Conservation (phyloP, 2,329 filamentous ascomycete genomes). For the Penicillium paneum region DNA sequence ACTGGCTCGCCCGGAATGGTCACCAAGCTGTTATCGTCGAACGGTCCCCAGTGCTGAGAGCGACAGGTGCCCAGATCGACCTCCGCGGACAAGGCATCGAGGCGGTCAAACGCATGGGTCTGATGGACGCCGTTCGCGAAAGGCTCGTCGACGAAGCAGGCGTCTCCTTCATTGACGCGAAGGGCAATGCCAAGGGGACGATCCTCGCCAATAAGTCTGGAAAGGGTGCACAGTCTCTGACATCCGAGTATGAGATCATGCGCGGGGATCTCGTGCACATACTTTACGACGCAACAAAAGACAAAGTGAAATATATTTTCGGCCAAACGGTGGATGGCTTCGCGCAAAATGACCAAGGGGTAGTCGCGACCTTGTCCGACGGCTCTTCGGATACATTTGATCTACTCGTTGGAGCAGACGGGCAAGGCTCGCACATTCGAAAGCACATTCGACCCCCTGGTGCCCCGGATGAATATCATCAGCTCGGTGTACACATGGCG, state of each 20-base stretch:
- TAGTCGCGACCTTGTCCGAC: conserved; percentile 45
- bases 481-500: conserved; percentile 23
- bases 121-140: conserved; percentile 43
- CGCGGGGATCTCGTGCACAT: conserved; percentile 54
- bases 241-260: conserved; percentile 60
- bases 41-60: conserved; percentile 42
- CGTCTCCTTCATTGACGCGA: conserved; percentile 44
- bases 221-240: conserved; percentile 47
- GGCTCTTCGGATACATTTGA: conserved; percentile 48
- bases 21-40: conserved; percentile 44
- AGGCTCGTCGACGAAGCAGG: conserved; percentile 49
- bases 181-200: conserved; percentile 40
- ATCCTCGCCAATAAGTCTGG: conserved; percentile 43
- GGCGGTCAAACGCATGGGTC: conserved; percentile 52
- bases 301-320: conserved; percentile 34
- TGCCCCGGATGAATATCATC: conserved; percentile 17
- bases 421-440: conserved; percentile 51
- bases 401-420: conserved; percentile 56
- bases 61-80: conserved; percentile 54
- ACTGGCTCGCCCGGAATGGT: conserved; percentile 45
- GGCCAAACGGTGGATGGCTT: conserved; percentile 30
- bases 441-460: conserved; percentile 37
- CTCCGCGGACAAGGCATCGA: conserved; percentile 52
- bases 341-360: conserved; percentile 31
- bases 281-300: conserved; percentile 45